Conservation (phyloP, 495 filamentous ascomycete genomes). For the Xylaria telfairii region DNA sequence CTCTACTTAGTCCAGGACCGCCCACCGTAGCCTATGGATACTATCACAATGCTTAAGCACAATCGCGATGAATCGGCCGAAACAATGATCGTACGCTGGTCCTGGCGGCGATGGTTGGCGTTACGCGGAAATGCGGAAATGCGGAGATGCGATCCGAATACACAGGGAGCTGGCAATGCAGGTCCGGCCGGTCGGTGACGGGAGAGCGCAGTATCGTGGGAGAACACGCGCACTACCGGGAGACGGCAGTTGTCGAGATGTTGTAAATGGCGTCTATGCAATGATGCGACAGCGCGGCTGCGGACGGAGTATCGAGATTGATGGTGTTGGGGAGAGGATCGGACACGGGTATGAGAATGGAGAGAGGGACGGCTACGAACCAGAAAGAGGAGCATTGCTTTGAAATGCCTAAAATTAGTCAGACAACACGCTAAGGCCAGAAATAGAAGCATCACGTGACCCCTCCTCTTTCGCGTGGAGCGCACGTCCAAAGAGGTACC, state of each 20-base stretch:
- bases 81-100: constrained; percentile 26
- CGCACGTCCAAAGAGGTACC: no score
- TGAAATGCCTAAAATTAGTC: constrained; percentile 27
- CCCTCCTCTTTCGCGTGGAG: no score
- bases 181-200: background rate
- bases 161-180: background rate
- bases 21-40: constrained; percentile 38
- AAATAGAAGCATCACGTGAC: constrained; percentile 19
- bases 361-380: constrained; percentile 12
- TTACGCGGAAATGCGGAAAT: background rate
- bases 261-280: background rate
- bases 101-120: constrained; percentile 11
- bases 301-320: background rate
- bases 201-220: background rate
- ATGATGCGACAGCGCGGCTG: background rate
- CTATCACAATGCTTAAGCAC: constrained; percentile 28
- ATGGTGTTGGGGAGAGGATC: constrained; percentile 15
- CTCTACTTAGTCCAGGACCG: constrained; percentile 38
- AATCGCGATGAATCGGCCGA: constrained; percentile 20
- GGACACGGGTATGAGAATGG: background rate
- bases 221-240: background rate
- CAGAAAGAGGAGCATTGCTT: constrained; percentile 19
- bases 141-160: constrained; percentile 6
- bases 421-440: constrained; percentile 16
- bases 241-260: background rate